Percentiles rank a stretch among this genome's conserved stretches.
Evolutionary conservation across 2,329 filamentous ascomycete genomes (phyloP).

Genomic region (Sporothrix globosa): DNA sequence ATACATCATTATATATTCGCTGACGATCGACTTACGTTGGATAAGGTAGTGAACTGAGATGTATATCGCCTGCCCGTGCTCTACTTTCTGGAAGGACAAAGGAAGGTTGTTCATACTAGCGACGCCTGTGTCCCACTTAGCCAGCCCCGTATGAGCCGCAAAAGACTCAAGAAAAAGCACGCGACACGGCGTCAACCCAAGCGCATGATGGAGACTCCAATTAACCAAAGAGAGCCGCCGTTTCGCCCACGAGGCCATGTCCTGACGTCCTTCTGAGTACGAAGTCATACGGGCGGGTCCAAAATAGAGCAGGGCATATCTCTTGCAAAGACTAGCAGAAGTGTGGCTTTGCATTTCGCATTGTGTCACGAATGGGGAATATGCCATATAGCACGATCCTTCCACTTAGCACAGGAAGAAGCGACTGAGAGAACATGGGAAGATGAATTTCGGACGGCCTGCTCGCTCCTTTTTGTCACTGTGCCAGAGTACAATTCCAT

Average conservation of each 20-base stretch:
- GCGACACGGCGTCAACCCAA: neutral
- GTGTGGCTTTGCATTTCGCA: neutral
- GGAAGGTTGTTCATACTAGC: neutral
- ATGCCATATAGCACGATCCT: neutral
- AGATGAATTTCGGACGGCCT: neutral
- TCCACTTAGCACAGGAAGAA: neutral
- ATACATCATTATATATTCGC: neutral
- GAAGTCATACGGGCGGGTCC: no score
- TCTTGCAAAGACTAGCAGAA: no score
- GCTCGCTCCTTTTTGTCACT: neutral
- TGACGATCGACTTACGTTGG: neutral
- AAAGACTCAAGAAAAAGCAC: neutral
- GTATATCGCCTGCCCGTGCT: no score
- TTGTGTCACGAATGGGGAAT: neutral
- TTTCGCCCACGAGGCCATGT: neutral
- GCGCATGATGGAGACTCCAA: neutral
- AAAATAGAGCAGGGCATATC: neutral
- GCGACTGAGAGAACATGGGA: neutral
- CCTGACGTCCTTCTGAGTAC: neutral
- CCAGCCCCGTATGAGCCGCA: neutral
- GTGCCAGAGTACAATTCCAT: neutral
- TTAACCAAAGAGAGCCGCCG: neutral
- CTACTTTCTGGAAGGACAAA: no score
- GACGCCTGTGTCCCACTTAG: no score
- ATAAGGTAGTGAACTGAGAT: neutral